phyloP scores from a whole-genome alignment of 768 basidiomycete genomes.

The Podaxis rugospora region DNA sequence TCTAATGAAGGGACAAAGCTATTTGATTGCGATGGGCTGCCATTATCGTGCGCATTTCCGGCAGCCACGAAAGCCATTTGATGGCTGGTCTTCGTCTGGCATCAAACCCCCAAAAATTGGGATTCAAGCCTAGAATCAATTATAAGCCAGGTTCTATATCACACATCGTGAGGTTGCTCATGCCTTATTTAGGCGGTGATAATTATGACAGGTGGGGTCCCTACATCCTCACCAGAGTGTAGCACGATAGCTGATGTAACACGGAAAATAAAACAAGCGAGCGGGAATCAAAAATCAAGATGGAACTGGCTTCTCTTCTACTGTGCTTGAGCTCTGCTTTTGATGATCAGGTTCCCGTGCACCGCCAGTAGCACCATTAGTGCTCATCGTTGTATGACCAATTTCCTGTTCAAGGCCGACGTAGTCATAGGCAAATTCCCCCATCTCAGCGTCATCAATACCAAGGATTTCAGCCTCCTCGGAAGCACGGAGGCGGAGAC shows the following conservation, averaged over 20 bases:
- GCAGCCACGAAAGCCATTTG: no score
- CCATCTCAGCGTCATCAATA: conserved; percentile 87
- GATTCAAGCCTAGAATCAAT: background rate
- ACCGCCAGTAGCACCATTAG: conserved; percentile 18
- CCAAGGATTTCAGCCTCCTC: conserved; percentile 75
- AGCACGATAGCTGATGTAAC: background rate
- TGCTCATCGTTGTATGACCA: conserved; percentile 28
- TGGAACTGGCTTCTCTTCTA: conserved; percentile 6
- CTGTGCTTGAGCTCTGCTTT: background rate
- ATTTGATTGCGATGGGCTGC: no score
- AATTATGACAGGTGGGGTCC: background rate
- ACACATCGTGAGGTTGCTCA: background rate
- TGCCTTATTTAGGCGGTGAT: background rate
- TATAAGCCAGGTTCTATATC: background rate
- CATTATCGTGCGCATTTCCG: no score
- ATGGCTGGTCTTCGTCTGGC: no score
- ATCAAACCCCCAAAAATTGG: no score
- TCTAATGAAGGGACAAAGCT: no score
- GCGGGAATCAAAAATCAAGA: background rate
- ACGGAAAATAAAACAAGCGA: background rate
- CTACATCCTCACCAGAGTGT: background rate
- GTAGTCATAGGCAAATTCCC: conserved; percentile 87
- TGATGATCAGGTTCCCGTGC: conserved; percentile 26
- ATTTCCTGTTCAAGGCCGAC: conserved; percentile 68
- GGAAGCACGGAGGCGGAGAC: conserved; percentile 62